phyloP scores from a whole-genome alignment of 768 basidiomycete genomes.

The Suillus subluteus region DNA sequence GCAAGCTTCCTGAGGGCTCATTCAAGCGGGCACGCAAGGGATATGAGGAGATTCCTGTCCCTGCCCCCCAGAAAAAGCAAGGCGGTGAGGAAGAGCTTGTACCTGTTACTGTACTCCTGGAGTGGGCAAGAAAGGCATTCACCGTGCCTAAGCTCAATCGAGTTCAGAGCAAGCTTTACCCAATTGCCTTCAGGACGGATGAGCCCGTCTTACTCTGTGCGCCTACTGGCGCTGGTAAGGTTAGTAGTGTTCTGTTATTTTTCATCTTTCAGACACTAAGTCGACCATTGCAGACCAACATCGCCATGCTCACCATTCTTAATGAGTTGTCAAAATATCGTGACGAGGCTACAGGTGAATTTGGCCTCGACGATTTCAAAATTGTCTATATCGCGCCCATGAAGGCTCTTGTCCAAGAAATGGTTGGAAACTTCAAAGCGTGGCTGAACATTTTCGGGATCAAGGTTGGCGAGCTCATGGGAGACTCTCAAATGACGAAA shows the following conservation, averaged over 20 bases:
- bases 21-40: slow-evolving; percentile 97
- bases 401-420: slow-evolving; percentile 99
- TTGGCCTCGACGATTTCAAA: slow-evolving; percentile 92
- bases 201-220: slow-evolving; percentile 96
- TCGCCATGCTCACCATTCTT: slow-evolving; percentile 93
- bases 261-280: slow-evolving; percentile 2
- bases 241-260: slow-evolving; percentile 35
- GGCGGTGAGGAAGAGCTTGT: slow-evolving; percentile 69
- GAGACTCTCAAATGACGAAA: slow-evolving; percentile 98
- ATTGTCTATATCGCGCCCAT: slow-evolving; percentile 98
- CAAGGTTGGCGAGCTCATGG: slow-evolving; percentile 93
- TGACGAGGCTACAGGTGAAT: slow-evolving; percentile 73
- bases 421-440: slow-evolving; percentile 91
- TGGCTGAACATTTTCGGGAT: slow-evolving; percentile 75
- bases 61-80: slow-evolving; percentile 82
- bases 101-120: slow-evolving; percentile 70
- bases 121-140: slow-evolving; percentile 90
- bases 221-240: slow-evolving; percentile 98
- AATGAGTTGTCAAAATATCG: slow-evolving; percentile 89
- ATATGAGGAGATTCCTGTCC: slow-evolving; percentile 97
- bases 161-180: slow-evolving; percentile 91
- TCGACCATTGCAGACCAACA: slow-evolving; percentile 78
- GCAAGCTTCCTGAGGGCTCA: slow-evolving; percentile 95
- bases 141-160: slow-evolving; percentile 81
- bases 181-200: slow-evolving; percentile 91